Base-by-base conservation (phyloP, 495 filamentous ascomycete genomes). In the Thermothielavioides terrestris region DNA sequence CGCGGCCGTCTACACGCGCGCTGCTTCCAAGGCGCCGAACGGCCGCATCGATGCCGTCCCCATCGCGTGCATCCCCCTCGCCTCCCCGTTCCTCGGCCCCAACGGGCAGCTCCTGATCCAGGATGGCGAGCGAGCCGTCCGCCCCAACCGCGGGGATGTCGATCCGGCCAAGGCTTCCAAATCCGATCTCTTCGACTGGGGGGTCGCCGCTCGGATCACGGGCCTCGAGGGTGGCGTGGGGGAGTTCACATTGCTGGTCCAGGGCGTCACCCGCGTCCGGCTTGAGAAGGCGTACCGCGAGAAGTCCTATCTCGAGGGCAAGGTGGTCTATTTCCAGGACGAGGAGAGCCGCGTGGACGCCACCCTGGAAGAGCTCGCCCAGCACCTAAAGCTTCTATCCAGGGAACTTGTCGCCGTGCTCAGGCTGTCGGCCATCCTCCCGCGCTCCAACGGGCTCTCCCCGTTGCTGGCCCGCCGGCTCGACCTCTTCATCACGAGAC, bases 271-370 rank as follows among this genome's bases (percentile, higher is more conserved):
- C 45, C 76, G 94, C 28, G 83, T 97, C 40, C 77, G 77, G 41
- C 68, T 95, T 9, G 84, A 85, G 40, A 83, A 82, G 57, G 65
- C 94, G 38, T 71, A 79, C 25, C 82, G 85, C 57, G 86, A 94
- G 44, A 81, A 82, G 40, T 86, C 88, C 3, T 97, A 82, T 63
- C 86, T 96, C 52, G 89, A 95, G 65, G 91, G 80, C 11, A 82
- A 80, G 53, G 81, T 94, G 1, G 56, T 62, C 17, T 63, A 70
- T 44, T 61, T 77, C 38, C 72, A 82, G 57, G 80, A 87, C 53
- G 74, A 75, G 42, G 73, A 77, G 81, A 72, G 36, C 65, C 49
- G 73, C 3, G 69, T 73, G 30, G 81, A 86, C 42, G 52, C 75
- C 21, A 74, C 77, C 39, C 72, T 82, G 2, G 74, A 79, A 53